Evolutionary conservation across 2,329 filamentous ascomycete genomes (phyloP).

Genomic region (Metarhizium humberi): DNA sequence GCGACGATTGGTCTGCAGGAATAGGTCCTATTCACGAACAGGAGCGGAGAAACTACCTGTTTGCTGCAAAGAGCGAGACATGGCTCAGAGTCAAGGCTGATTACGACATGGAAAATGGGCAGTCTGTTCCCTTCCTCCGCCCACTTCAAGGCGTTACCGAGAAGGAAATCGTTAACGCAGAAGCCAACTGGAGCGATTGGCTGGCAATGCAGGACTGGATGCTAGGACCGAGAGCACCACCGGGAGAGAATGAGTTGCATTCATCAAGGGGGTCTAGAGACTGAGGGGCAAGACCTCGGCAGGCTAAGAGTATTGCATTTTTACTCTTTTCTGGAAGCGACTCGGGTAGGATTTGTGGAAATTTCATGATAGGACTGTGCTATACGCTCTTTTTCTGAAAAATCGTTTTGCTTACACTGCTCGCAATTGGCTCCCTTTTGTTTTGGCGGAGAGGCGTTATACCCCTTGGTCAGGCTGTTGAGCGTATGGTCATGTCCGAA

Average conservation of each 20-base stretch:
- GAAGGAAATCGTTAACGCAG: slow-evolving; percentile 72
- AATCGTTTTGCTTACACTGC: too few relatives aligned
- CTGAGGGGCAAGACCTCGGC: not conserved
- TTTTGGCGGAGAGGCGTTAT: too few relatives aligned
- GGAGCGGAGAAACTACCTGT: slow-evolving; percentile 89
- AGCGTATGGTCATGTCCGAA: too few relatives aligned
- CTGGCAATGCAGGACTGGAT: slow-evolving; percentile 98
- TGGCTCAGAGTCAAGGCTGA: slow-evolving; percentile 85
- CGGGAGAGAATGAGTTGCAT: slow-evolving; percentile 16
- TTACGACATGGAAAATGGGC: slow-evolving; percentile 79
- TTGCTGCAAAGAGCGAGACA: slow-evolving; percentile 83
- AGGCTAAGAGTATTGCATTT: not conserved
- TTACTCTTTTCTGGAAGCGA: not conserved
- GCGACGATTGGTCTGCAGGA: slow-evolving; percentile 79
- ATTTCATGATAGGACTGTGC: not conserved
- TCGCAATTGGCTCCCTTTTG: too few relatives aligned
- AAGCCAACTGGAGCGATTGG: slow-evolving; percentile 89
- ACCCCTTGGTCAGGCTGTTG: too few relatives aligned
- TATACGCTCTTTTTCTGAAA: too few relatives aligned
- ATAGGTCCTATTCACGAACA: slow-evolving; percentile 77
- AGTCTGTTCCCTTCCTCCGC: slow-evolving; percentile 78
- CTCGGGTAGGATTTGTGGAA: not conserved
- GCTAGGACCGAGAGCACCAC: slow-evolving; percentile 71
- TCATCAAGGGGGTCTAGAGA: not conserved
- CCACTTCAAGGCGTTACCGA: slow-evolving; percentile 70